Base-by-base conservation (phyloP, 192 early-diverging fungal genomes). In the Diversispora epigaea region DNA sequence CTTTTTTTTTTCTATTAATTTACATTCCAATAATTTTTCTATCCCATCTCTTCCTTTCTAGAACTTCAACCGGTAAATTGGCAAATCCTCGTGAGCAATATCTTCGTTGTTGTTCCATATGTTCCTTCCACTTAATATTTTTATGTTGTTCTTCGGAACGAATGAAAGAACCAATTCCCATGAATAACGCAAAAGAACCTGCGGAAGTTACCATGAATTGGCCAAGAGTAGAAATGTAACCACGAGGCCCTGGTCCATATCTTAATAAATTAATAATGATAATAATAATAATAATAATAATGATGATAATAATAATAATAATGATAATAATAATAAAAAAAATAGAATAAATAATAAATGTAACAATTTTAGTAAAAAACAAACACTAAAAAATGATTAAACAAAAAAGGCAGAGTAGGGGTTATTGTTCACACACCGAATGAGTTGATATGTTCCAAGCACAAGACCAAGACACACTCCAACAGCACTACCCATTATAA, bases 111-210 rank as follows among this genome's bases (percentile, higher is more conserved):
- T 70, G 46, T 39, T 70, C 68, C 21, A 70, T n/a, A 70, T 70
- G 50, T 7, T 54, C 50, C 22, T 68, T 68, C 17, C 9, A 25
- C 66, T 49, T 68, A 12, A 68, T 25, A 68, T 68, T 68, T n/a
- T 68, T 46, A 9, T 43, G 44, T 25, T 14, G 70, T n/a, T 77
- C 80, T 71, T 87, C 86, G 19, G 80, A 80, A 46, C 84, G 81
- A 73, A 88, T 84, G 8, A 85, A 81, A 22, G 88, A 85, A 45
- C 84, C 85, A 73, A 87, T 82, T 19, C 82, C 79, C 91, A 94
- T 92, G 65, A 94, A 94, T 66, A 92, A 90, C 21, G 90, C 91
- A 82, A 94, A 94, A 40, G 88, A 91, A n/a, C 91, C 91, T 14
- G 89, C 91, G 54, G 91, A 91, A 2, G 88, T 85, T 50, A 90